Evolutionary conservation across 495 filamentous ascomycete species (phyloP).

Genomic region (Elaphomyces granulatus): DNA sequence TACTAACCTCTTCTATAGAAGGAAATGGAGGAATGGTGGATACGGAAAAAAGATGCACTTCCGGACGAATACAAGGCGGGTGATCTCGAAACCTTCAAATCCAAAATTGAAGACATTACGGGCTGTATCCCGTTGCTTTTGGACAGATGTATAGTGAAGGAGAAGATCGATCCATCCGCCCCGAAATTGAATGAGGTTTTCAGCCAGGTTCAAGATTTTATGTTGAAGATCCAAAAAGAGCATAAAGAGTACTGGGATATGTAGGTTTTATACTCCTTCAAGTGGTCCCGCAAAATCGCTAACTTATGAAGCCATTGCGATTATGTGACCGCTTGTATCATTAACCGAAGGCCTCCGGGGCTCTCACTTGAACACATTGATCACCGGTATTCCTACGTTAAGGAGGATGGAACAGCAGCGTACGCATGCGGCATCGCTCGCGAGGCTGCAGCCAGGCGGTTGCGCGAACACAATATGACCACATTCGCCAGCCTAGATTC

Average conservation of each 20-base stretch:
- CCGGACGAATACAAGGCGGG: background rate
- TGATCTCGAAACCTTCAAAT: background rate
- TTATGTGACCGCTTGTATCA: background rate
- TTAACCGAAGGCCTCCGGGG: too few relatives aligned
- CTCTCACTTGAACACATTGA: too few relatives aligned
- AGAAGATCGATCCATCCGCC: conserved; percentile 48
- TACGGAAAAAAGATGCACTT: background rate
- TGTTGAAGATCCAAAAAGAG: background rate
- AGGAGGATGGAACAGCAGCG: too few relatives aligned
- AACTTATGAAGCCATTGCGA: background rate
- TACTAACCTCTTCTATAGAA: too few relatives aligned
- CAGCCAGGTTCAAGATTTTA: background rate
- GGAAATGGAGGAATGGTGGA: background rate
- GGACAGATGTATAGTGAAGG: conserved; percentile 39
- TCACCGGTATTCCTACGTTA: background rate
- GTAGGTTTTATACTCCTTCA: background rate
- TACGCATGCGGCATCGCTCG: background rate
- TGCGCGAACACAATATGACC: background rate
- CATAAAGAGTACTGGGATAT: too few relatives aligned
- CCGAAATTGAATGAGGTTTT: background rate
- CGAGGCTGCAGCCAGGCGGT: background rate
- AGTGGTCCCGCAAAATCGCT: background rate
- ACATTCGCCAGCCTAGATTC: background rate
- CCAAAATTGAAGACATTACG: background rate
- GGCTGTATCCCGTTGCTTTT: background rate